phyloP scores from a whole-genome alignment of 805 yeast species.

The Schwanniomyces vanrijiae region DNA sequence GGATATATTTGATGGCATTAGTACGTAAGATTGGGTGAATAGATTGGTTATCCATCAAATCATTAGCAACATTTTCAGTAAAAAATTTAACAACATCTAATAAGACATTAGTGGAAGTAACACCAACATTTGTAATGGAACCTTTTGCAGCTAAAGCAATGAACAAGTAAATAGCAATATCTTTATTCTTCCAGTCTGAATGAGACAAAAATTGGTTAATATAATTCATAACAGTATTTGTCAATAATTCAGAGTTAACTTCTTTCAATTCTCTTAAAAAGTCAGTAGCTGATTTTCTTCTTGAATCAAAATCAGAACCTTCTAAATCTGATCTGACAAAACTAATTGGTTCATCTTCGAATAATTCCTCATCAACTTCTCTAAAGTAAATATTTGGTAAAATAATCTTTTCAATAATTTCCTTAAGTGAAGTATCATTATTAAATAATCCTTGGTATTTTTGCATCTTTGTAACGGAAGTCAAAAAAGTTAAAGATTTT shows the following conservation, averaged over 20 bases:
- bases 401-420: slow-evolving; percentile 77
- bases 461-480: slow-evolving; percentile 74
- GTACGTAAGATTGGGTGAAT: slow-evolving; percentile 80
- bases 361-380: slow-evolving; percentile 85
- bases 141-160: slow-evolving; percentile 92
- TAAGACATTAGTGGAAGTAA: slow-evolving; percentile 78
- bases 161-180: slow-evolving; percentile 81
- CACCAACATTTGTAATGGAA: slow-evolving; percentile 80
- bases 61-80: slow-evolving; percentile 75
- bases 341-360: slow-evolving; percentile 96
- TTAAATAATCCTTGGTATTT: slow-evolving; percentile 66
- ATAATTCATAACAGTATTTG: slow-evolving; percentile 71
- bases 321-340: slow-evolving; percentile 91
- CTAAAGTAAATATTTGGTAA: slow-evolving; percentile 87
- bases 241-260: slow-evolving; percentile 70
- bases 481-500: slow-evolving; percentile 75
- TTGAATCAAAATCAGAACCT: slow-evolving; percentile 90
- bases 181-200: slow-evolving; percentile 80
- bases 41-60: slow-evolving; percentile 52
- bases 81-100: slow-evolving; percentile 89
- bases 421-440: slow-evolving; percentile 59
- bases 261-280: slow-evolving; percentile 84
- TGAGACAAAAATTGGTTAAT: slow-evolving; percentile 63
- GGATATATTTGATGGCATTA: slow-evolving; percentile 90
- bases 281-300: slow-evolving; percentile 92